Conservation (phyloP, 164 flowering plant genomes). For the Euptelea pleiosperma region DNA sequence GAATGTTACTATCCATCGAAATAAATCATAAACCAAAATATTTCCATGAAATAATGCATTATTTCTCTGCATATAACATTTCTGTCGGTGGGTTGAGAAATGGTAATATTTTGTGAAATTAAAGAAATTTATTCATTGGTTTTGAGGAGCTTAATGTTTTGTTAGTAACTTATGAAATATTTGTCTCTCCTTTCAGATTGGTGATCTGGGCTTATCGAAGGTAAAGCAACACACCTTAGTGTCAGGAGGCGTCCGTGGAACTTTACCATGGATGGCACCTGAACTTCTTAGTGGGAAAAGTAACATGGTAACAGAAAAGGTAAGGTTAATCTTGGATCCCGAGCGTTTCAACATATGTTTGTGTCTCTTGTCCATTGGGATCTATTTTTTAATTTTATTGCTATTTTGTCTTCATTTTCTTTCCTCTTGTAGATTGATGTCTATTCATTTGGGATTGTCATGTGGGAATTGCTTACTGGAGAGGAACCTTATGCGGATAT, state of each 20-base stretch:
- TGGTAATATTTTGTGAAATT: too few species aligned
- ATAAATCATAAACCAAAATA: too few species aligned
- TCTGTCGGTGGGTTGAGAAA: too few species aligned
- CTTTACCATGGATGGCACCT: conserved; percentile 99
- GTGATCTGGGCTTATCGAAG: conserved; percentile 92
- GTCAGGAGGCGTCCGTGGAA: conserved; percentile 97
- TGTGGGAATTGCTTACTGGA: conserved; percentile 99
- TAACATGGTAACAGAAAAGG: conserved; percentile 93
- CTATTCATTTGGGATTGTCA: conserved; percentile 87
- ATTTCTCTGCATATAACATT: too few species aligned
- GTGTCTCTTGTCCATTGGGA: not conserved
- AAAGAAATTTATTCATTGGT: too few species aligned
- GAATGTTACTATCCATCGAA: too few species aligned
- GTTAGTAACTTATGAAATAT: not conserved
- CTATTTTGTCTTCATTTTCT: not conserved
- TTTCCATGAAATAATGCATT: too few species aligned
- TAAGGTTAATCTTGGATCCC: conserved; percentile 17
- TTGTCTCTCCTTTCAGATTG: conserved; percentile 51
- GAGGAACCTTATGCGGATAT: conserved; percentile 90
- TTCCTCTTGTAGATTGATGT: conserved; percentile 73
- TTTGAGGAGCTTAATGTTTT: not conserved
- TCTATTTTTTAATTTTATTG: not conserved
- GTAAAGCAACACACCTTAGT: conserved; percentile 90
- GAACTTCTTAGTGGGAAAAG: conserved; percentile 94
- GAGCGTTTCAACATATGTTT: not conserved